Evolutionary conservation across 805 yeast species (phyloP), one percentile per base, ranked within the genome.

Genomic region (Saturnispora galanensis): DNA sequence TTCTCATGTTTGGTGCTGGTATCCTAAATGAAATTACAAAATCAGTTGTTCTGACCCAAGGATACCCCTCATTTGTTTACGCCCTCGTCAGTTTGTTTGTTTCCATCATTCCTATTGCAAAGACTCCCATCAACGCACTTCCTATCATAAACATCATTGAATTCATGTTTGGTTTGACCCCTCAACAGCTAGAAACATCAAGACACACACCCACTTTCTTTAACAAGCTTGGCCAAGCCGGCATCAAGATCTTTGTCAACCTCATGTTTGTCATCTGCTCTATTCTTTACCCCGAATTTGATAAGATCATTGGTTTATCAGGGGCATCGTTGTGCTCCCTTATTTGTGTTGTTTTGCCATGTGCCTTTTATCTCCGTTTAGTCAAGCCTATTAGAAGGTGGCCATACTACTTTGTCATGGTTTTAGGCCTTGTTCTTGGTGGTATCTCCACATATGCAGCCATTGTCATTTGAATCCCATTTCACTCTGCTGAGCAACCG

Each of bases 121-220:
- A 88, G 56, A 79, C 90, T 0, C 95, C 96, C 4, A 70, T 87
- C 47, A 84, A 82, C 59, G 90, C 94, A 7, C 73, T 86, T 56
- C 96, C 96, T 0, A 82, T 88, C 38, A 79, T 86, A 32, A 72
- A 86, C n/a, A 81, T 88, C 2, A 57, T 84, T 30, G 95, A 85
- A 54, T 68, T 62, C 44, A 49, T 60, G 54, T 50, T 55, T 39
- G 64, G 59, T 12, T 44, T 63, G 6, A 57, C 65, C 1, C 51
- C 54, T 10, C 63, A 58, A 43, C 62, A 56, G 47, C 13, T 55
- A 12, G 52, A 50, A 16, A 46, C 50, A 4, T 30, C 48, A 16
- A 48, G 42, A 15, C 44, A 42, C 4, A 36, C 41, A 4, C 33
- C 45, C 10, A 49, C 55, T 9, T 47, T 48, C n/a, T 34, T 26